Percentiles rank a stretch among this genome's conserved stretches.
phyloP scores from a whole-genome alignment of 192 early-diverging fungal species.

The Mortierella hygrophila region DNA sequence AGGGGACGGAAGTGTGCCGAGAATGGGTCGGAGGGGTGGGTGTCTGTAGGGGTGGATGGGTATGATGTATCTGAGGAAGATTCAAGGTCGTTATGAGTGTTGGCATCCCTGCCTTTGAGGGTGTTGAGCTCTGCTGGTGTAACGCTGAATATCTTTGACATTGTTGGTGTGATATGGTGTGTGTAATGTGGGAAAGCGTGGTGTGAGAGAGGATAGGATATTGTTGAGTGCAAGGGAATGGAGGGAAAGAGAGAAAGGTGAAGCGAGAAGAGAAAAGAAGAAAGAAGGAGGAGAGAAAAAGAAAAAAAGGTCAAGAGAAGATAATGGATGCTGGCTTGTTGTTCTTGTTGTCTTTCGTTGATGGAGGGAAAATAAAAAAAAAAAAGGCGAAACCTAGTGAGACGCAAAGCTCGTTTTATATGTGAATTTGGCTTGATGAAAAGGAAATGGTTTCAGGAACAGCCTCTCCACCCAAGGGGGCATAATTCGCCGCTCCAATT shows the following conservation, averaged over 20 bases:
- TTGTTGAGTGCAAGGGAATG: background rate
- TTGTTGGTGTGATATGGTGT: background rate
- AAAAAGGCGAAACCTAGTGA: too few species aligned
- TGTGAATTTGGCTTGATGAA: too few species aligned
- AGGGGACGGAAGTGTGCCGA: background rate
- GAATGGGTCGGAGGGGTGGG: background rate
- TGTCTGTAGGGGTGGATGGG: background rate
- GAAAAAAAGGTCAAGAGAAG: background rate
- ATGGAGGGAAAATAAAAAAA: too few species aligned
- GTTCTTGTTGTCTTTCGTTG: too few species aligned
- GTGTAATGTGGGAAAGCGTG: too few species aligned
- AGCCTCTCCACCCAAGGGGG: too few species aligned
- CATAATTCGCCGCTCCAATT: too few species aligned
- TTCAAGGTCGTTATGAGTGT: background rate
- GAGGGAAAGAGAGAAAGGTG: background rate
- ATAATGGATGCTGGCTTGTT: too few species aligned
- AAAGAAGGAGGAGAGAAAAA: background rate
- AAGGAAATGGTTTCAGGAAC: too few species aligned
- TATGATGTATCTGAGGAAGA: background rate
- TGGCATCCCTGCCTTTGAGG: background rate
- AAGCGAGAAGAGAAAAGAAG: background rate
- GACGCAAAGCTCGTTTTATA: too few species aligned
- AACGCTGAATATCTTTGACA: slow-evolving; percentile 14
- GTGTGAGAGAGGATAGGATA: too few species aligned
- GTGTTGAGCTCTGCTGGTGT: background rate